Base-by-base conservation (phyloP, 352 stramenopile species). In the Pythium rishiriense region DNA sequence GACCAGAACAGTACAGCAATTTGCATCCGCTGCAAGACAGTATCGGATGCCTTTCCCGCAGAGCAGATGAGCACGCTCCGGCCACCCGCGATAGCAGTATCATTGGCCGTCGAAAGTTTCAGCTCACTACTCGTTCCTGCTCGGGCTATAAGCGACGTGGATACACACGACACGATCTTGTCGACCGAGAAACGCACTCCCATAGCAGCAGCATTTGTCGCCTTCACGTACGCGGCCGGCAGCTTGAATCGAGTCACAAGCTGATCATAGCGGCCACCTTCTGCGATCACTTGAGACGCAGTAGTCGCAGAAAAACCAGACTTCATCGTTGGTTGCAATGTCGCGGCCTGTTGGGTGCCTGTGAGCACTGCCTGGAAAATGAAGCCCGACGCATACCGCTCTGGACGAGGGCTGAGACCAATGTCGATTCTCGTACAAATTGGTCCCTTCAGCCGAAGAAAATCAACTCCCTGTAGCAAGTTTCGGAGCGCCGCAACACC, bases 191-290 rank as follows among this genome's bases (percentile, higher is more conserved):
- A 94, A 37, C 87, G 83, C 52, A 96, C 83, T 37, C 85, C 85
- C 75, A 96, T 92, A 0, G 87, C 87, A 33, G 83, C 84, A 8
- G 91, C 83, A 9, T 76, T 70, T 3, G 79, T 85, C 4, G 79
- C 66, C 64, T 94, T 93, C 11, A 88, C 72, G 53, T 90, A 90
- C 9, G 85, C 85, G 0, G 77, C 86, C 6, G 87, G 88, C 19
- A 94, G 72, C n/a, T 91, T 89, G 66, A 94, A 96, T 0, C 85
- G 83, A 3, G 84, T 85, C n/a, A 96, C 64, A 28, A 96, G 63
- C 8, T 85, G 73, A 51, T 96, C 87, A 51, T 94, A 96, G 1
- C 87, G 83, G 26, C 87, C 87, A 49, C 85, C 87, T 62, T 96
- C 85, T 0, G 87, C 87, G 26, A 94, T 90, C 29, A 90, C 85